Percentiles rank a stretch among this genome's conserved stretches.
Conservation (phyloP, 2,329 filamentous ascomycete species). For the Xylariaceae sp. region DNA sequence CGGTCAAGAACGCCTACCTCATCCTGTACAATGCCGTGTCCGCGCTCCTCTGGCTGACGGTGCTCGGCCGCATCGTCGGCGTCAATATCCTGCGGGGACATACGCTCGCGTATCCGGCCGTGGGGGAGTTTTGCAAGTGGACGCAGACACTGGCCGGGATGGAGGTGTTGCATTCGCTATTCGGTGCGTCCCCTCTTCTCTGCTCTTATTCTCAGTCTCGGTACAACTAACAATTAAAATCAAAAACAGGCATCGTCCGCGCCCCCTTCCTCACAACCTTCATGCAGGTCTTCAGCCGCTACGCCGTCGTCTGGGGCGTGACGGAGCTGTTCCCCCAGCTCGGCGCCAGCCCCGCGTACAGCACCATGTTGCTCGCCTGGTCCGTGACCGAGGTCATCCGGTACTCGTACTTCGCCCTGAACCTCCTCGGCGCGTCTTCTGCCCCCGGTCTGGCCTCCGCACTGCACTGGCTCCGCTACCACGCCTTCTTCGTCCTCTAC, state of each 20-base stretch:
- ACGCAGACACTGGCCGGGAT: constrained; percentile 79
- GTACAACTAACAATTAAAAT: constrained; percentile 9
- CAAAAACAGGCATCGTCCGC: constrained; percentile 66
- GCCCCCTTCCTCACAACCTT: constrained; percentile 78
- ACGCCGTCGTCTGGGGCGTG: constrained; percentile 85
- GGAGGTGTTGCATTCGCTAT: constrained; percentile 75
- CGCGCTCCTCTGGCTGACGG: constrained; percentile 69
- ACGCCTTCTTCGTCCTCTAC: constrained; percentile 89
- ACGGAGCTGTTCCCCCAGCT: constrained; percentile 67
- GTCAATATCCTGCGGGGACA: constrained; percentile 52
- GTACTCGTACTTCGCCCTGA: constrained; percentile 84
- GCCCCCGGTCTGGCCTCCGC: no score
- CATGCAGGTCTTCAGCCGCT: constrained; percentile 84
- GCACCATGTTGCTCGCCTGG: constrained; percentile 81
- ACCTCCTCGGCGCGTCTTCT: no score
- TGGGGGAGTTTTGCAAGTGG: constrained; percentile 65
- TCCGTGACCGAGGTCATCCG: constrained; percentile 85
- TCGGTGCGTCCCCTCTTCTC: constrained; percentile 49
- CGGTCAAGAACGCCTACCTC: constrained; percentile 63
- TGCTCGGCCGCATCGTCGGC: constrained; percentile 62
- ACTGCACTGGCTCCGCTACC: constrained; percentile 83
- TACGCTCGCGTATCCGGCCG: constrained; percentile 52
- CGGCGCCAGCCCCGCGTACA: constrained; percentile 53
- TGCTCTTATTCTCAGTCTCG: not conserved
- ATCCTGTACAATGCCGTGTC: constrained; percentile 79